Evolutionary conservation across 2,329 filamentous ascomycete species (phyloP).

Genomic region (Ophiostoma piceae): DNA sequence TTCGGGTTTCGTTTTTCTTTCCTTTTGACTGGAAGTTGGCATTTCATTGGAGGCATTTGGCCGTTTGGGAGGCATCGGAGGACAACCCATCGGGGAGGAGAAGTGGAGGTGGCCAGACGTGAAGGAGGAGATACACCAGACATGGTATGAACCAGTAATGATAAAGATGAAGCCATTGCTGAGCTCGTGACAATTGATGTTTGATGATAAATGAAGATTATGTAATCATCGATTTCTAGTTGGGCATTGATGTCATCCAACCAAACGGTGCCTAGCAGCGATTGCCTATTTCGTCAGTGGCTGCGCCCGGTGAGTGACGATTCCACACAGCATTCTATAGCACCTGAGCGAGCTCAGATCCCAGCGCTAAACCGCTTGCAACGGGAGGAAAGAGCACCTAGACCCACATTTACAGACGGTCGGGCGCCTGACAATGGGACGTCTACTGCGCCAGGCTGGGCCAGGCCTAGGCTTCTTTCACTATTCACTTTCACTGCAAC

Average conservation of each 20-base stretch:
- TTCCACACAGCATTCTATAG: neutral
- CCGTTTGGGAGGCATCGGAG: constrained; percentile 1
- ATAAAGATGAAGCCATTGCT: neutral
- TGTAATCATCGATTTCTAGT: neutral
- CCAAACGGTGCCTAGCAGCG: neutral
- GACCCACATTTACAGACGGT: neutral
- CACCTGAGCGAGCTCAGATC: neutral
- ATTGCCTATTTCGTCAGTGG: constrained; percentile 16
- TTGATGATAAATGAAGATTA: neutral
- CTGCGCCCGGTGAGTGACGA: neutral
- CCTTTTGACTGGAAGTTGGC: neutral
- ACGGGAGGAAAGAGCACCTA: neutral
- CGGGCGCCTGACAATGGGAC: neutral
- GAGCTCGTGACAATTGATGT: neutral
- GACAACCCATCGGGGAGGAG: neutral
- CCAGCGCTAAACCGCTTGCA: constrained; percentile 19
- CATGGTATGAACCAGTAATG: constrained; percentile 15
- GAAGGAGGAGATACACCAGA: neutral
- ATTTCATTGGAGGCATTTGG: neutral
- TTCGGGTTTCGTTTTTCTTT: too few species aligned
- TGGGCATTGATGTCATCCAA: constrained; percentile 7
- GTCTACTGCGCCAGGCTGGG: constrained; percentile 4
- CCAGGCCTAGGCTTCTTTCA: constrained; percentile 1
- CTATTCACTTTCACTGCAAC: neutral
- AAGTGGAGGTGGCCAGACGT: neutral